Evolutionary conservation across 768 basidiomycete species (phyloP).

Genomic region (Russula sp.): DNA sequence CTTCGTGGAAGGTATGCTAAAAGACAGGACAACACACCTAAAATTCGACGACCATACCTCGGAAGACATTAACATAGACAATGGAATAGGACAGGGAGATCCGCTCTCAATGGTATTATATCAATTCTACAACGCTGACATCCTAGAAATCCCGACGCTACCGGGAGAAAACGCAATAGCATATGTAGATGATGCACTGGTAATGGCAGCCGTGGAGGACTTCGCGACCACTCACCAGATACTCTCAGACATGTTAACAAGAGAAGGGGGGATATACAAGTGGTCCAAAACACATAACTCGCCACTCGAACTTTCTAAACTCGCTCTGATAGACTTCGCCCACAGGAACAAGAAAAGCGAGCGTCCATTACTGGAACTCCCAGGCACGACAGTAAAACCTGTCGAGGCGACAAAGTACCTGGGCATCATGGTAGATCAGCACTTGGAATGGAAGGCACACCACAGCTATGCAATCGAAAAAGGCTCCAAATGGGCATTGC

Average conservation of each 20-base stretch:
- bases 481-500: background rate
- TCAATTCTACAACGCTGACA: slow-evolving; percentile 6
- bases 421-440: background rate
- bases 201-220: slow-evolving; percentile 24
- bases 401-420: background rate
- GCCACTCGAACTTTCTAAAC: background rate
- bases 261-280: background rate
- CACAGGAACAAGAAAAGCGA: background rate
- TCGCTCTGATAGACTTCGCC: background rate
- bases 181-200: background rate
- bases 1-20: background rate
- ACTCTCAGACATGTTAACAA: background rate
- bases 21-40: background rate
- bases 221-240: slow-evolving; percentile 20
- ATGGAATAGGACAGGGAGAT: background rate
- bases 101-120: background rate
- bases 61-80: no score
- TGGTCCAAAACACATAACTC: slow-evolving; percentile 2
- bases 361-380: background rate
- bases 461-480: background rate
- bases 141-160: background rate
- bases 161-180: background rate
- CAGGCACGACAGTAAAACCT: rapidly evolving
- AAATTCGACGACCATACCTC: no score
- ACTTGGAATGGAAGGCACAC: background rate